These are phyloP conservation scores for Ananas comosus DNA, from an alignment of 176 grass and related monocot genomes.

Conservation along the genomic window DNA sequence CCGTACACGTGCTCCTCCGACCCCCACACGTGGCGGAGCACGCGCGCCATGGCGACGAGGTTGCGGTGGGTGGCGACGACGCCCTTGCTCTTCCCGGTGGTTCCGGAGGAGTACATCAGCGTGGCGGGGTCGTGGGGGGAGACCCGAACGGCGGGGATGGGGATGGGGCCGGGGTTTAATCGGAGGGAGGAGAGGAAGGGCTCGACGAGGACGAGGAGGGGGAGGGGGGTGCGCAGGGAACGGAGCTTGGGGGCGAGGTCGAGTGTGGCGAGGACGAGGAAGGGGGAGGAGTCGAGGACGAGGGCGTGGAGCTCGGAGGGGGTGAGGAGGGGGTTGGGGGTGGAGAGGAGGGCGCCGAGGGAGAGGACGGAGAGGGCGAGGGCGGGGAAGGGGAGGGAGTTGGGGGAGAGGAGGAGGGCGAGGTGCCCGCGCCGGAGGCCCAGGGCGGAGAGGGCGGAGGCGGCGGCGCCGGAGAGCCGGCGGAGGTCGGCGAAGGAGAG, in stretches of 20 bases:
- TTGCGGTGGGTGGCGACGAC: conserved; percentile 43
- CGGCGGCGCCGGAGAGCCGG: neutral
- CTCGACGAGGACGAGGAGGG: conserved; percentile 22
- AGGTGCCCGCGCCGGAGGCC: conserved; percentile 28
- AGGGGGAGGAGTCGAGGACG: conserved; percentile 18
- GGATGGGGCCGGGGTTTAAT: neutral
- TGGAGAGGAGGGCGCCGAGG: conserved; percentile 34
- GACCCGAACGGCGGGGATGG: neutral
- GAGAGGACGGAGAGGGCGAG: conserved; percentile 33
- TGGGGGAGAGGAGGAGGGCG: conserved; percentile 29
- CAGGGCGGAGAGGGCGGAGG: neutral
- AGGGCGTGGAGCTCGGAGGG: conserved; percentile 25
- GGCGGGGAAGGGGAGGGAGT: conserved; percentile 34
- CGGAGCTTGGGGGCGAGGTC: conserved; percentile 25
- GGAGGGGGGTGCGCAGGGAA: neutral
- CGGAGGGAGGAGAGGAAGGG: conserved; percentile 19
- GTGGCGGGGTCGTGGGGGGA: conserved; percentile 12
- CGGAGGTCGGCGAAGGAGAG: conserved; percentile 32
- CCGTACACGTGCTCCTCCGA: conserved; percentile 23
- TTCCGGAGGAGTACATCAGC: conserved; percentile 53
- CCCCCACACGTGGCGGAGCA: conserved; percentile 19
- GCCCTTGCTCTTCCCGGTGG: conserved; percentile 55
- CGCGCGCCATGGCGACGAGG: conserved; percentile 14
- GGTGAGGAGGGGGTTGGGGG: conserved; percentile 40
- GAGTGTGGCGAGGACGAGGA: conserved; percentile 24